A percentile compares a stretch with the other conserved stretches of the same genome.
These are phyloP conservation scores for Aspergillus persii DNA, from an alignment of 2,329 filamentous ascomycete species.

Conservation along the genomic window DNA sequence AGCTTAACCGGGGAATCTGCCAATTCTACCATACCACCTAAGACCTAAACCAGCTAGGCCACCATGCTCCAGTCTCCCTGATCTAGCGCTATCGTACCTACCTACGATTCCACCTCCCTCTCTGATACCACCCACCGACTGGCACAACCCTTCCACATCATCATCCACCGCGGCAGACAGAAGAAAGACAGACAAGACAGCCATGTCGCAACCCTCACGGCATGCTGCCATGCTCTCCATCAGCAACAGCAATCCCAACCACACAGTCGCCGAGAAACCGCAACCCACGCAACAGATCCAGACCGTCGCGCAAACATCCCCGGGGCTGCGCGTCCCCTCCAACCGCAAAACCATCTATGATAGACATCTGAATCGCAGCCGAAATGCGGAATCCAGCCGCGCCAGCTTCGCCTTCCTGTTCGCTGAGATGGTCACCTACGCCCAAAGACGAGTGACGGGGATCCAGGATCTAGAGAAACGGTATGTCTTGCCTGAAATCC, in stretches of 20 bases:
- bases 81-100: neutral
- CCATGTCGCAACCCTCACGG: constrained; percentile 31
- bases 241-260: constrained; percentile 26
- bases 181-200: neutral
- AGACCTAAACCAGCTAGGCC: neutral
- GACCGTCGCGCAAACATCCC: constrained; percentile 45
- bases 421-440: constrained; percentile 93
- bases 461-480: constrained; percentile 92
- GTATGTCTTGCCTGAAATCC: constrained; percentile 48
- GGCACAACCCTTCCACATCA: neutral
- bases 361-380: constrained; percentile 84
- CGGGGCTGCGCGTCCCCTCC: constrained; percentile 77
- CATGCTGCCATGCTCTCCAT: constrained; percentile 34
- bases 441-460: constrained; percentile 83
- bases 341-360: constrained; percentile 98
- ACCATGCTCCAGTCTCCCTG: constrained; percentile 2
- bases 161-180: neutral
- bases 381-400: constrained; percentile 84
- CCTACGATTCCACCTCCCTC: neutral
- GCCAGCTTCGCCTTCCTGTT: constrained; percentile 96
- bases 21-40: neutral
- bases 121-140: neutral
- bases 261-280: constrained; percentile 21
- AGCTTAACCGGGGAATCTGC: neutral
- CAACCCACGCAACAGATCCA: constrained; percentile 45